Conservation (phyloP, 306 rosid genomes). For the Malus sylvestris region DNA sequence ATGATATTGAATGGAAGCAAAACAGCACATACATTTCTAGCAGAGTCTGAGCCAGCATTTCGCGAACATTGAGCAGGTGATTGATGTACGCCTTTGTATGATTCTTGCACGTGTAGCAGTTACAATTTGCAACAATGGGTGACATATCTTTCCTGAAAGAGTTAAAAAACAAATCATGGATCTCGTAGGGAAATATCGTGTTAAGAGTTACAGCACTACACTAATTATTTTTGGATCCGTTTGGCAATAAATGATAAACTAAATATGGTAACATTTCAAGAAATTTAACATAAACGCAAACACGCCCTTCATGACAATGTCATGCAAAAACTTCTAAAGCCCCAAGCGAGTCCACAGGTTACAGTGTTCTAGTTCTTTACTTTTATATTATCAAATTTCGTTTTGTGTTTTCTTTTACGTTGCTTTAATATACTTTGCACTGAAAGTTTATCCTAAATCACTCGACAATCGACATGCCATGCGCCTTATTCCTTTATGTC, state of each 20-base stretch:
- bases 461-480: neutral
- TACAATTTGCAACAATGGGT: conserved; percentile 51
- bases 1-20: neutral
- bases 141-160: conserved; percentile 69
- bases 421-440: neutral
- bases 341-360: neutral
- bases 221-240: neutral
- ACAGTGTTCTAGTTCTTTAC: too few relatives aligned
- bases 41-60: conserved; percentile 90
- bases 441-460: neutral
- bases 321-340: neutral
- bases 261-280: neutral
- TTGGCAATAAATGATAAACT: neutral
- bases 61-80: conserved; percentile 84
- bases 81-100: conserved; percentile 85
- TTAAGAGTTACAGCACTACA: neutral
- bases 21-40: conserved; percentile 56
- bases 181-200: too few relatives aligned
- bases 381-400: neutral
- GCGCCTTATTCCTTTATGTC: neutral
- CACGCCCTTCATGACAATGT: neutral
- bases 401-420: neutral
- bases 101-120: conserved; percentile 83
- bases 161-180: neutral
- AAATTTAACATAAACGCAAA: neutral